Conservation (phyloP, 2,329 filamentous ascomycete species). For the Teratosphaeria epicoccoides region DNA sequence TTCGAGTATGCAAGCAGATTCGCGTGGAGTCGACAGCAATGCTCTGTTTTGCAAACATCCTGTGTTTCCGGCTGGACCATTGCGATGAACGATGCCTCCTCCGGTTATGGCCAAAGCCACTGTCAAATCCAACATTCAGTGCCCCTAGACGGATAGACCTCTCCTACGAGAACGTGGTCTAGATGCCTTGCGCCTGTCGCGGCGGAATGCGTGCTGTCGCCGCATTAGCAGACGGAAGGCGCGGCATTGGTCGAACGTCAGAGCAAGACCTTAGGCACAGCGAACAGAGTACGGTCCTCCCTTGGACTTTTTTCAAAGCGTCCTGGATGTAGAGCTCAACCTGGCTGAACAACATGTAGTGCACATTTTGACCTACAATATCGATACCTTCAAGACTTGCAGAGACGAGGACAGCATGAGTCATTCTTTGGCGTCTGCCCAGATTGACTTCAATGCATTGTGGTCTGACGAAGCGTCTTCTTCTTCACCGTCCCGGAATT, state of each 20-base stretch:
- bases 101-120: neutral
- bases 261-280: neutral
- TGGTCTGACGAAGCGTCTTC: neutral
- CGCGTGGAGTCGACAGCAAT: neutral
- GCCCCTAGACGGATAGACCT: neutral
- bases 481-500: neutral
- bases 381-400: neutral
- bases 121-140: neutral
- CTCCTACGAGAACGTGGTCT: neutral
- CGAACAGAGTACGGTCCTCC: neutral
- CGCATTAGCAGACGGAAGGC: neutral
- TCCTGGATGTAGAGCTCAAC: neutral
- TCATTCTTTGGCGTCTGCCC: neutral
- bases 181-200: neutral
- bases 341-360: neutral
- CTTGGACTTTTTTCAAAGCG: neutral
- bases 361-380: neutral
- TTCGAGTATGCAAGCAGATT: neutral
- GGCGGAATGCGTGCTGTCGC: neutral
- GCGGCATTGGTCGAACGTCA: no score
- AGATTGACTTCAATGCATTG: neutral
- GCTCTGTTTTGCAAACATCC: neutral
- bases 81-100: neutral
- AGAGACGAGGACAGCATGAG: neutral
- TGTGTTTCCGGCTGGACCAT: neutral